Base-by-base conservation (phyloP, 2,329 filamentous ascomycete species). In the Grosmannia serpens region DNA sequence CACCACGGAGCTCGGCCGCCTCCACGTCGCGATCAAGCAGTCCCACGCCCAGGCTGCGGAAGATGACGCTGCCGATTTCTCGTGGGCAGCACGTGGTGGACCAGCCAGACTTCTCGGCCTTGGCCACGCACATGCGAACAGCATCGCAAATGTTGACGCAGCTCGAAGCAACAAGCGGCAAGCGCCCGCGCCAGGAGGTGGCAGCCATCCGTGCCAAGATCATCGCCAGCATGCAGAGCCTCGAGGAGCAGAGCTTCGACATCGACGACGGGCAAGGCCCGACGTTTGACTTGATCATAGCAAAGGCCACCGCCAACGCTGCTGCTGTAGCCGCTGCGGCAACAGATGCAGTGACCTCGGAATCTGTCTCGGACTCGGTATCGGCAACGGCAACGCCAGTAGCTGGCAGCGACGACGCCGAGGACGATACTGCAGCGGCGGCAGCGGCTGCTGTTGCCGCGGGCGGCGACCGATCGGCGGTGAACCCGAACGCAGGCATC, bases 91-190 rank as follows among this genome's bases (percentile, higher is more conserved):
- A 75, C 29, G 74, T 80, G 20, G 73, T 75, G 13, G 87, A 91
- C 60, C 87, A 90, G 67, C 86, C 87, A 1, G 89, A 94, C 67
- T 88, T 92, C 64, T 89, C 87, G 13, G 89, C 89, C 3, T 74
- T 94, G 35, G 89, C 89, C 15, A 91, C 88, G 15, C 89, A 94
- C 69, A 94, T 94, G 88, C 83, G 89, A 24, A 91, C 88, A 4
- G 89, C 89, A 4, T 89, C 89, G 17, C 88, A 91, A 70, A 94
- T 94, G 89, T 76, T 94, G 50, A 87, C 89, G 17, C 89, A 94
- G 66, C 77, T 94, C 11, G 88, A 94, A 60, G 82, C 87, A 2
- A 92, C 87, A 26, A 86, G 86, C 63, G 86, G 88, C 31, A 94
- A 92, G 71, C 79, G 89, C 38, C 89, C 89, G 1, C 87, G 82